Base-by-base conservation (phyloP, 202 grass and related monocot genomes). In the Saccharum hybrid region DNA sequence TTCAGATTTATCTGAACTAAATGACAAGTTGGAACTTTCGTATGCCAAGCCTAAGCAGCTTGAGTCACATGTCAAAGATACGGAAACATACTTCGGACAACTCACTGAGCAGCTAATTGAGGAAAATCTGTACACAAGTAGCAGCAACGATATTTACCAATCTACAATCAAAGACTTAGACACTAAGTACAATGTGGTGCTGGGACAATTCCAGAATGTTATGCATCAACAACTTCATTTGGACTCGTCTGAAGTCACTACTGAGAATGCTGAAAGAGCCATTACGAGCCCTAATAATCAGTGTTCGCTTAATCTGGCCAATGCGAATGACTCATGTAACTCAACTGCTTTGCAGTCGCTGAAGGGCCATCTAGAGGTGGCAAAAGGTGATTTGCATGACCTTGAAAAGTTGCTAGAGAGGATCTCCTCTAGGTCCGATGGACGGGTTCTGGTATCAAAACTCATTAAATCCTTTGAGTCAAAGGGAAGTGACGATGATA, bases 391-490 rank as follows among this genome's bases (percentile, higher is more conserved):
- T 85, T 83, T 98, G 67, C 72, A 72, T 72, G 88, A 92, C 56
- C 90, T 98, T 85, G 88, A 90, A 87, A 92, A 79, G 62, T 90
- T 92, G 80, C 59, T 98, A 56, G 81, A 98, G 74, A 88, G 81
- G 69, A 62, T 95, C 83, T 88, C 82, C 22, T 93, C 70, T 73
- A 80, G 84, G 66, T 89, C 91, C 10, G 72, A 78, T 82, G 90
- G 90, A 34, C 89, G 85, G 72, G 87, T 81, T 71, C 87, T 92
- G 11, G 88, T 98, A 75, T 90, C 96, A 40, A 95, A 95, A 81
- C 91, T 98, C 79, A 94, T 98, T 64, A 88, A 92, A 51, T 88
- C 96, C 79, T 98, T 93, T 34, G 96, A 98, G 79, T 71, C 83
- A 61, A 91, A 98, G 83, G 74, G 51, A 82, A 91, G 81, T 83